Evolutionary conservation across 495 filamentous ascomycete species (phyloP), one percentile per base, ranked within the genome.

Genomic region (Lophiostoma macrostomum): DNA sequence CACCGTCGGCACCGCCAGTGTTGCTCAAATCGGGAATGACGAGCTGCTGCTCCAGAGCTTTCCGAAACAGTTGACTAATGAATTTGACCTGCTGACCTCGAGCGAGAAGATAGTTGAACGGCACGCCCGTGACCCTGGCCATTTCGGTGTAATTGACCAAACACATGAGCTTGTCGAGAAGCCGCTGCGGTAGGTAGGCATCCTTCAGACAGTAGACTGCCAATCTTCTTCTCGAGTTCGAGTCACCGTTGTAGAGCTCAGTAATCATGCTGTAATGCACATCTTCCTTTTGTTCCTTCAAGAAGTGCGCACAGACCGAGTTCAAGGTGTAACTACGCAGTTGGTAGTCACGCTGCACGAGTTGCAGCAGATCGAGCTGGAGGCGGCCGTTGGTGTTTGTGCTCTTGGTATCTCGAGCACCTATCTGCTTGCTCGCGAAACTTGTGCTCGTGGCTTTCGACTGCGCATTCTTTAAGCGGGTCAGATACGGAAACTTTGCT

Each of bases 201-300:
- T 99, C 93, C 70, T 99, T 99, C 45, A 99, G 71, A 73, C 93
- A 99, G 70, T 99, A 99, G 2, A 99, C 82, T 1, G 93, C 93
- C 31, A 99, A 69, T 66, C 93, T 80, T 53, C 94, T 84, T 47
- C 93, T 74, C 7, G 91, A 94, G 64, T 96, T 91, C 0, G 91
- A 82, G 0, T 90, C 95, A 22, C 93, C 93, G 63, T 97, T 96
- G 72, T 88, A 95, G 1, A 99, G 73, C 61, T 96, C 94, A 0
- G 94, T 97, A 66, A 99, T 99, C 88, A 99, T 99, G 5, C 88
- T 96, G 68, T 97, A 83, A 64, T 99, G 94, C 1, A 99, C 93
- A 69, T 99, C 93, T 70, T 99, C 93, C 66, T 99, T 99, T 66
- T 98, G 93, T 65, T 99, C 93, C 19, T 90, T 87, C 44, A 99